Evolutionary conservation across 192 early-diverging fungal species (phyloP).

Genomic region (Radiomyces spectabilis): DNA sequence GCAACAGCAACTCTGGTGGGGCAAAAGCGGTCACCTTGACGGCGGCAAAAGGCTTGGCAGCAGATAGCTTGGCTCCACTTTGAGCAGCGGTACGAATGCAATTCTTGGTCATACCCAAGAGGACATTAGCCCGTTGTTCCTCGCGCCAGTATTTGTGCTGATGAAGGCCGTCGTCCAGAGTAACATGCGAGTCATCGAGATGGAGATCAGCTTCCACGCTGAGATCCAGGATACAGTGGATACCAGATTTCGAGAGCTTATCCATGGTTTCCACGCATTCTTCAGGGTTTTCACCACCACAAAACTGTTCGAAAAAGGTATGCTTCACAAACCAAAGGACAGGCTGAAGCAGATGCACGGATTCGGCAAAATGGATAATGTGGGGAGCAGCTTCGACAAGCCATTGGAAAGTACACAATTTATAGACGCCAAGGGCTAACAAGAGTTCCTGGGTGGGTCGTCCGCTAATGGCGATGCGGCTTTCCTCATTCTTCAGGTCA

Average conservation of each 20-base stretch:
- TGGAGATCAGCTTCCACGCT: constrained; percentile 85
- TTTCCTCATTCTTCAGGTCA: no score
- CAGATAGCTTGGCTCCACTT: constrained; percentile 36
- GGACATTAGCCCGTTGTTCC: constrained; percentile 43
- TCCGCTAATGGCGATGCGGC: no score
- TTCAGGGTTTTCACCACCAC: constrained; percentile 77
- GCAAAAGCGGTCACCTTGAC: constrained; percentile 85
- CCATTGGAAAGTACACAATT: constrained; percentile 49
- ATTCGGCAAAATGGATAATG: constrained; percentile 48
- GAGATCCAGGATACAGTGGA: constrained; percentile 82
- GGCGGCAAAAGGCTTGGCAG: constrained; percentile 78
- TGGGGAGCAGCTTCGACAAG: constrained; percentile 51
- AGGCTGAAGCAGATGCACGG: constrained; percentile 31
- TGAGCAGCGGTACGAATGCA: constrained; percentile 60
- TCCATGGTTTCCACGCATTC: constrained; percentile 81
- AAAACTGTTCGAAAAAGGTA: constrained; percentile 90
- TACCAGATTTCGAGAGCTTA: constrained; percentile 44
- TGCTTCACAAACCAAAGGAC: constrained; percentile 67
- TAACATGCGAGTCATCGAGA: constrained; percentile 30
- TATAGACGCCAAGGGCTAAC: constrained; percentile 59
- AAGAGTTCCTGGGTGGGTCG: constrained; percentile 50
- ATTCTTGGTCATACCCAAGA: constrained; percentile 58
- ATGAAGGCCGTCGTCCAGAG: constrained; percentile 1
- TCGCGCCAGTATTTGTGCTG: constrained; percentile 36
- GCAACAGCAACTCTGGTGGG: constrained; percentile 60